Conservation (phyloP, 169 alveolate genomes). For the Fabrea salina region DNA sequence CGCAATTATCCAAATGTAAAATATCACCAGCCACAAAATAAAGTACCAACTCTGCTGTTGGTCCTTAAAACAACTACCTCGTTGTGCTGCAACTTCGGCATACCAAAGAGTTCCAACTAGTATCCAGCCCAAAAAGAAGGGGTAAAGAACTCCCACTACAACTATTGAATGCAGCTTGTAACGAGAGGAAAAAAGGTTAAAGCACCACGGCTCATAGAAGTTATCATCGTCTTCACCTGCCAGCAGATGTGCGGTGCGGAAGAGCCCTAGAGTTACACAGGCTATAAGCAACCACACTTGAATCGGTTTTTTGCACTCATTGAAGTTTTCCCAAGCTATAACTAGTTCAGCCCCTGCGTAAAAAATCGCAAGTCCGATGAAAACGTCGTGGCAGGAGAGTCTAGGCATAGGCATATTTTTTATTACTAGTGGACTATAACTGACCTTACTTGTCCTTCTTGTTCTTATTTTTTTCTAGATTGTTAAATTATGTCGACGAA, state of each 20-base stretch:
- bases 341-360: slow-evolving; percentile 5
- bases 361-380: background rate
- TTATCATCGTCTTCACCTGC: background rate
- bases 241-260: background rate
- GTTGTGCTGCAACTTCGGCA: slow-evolving; percentile 11
- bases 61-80: slow-evolving; percentile 6
- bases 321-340: background rate
- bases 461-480: too few relatives aligned
- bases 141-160: slow-evolving; percentile 15
- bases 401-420: too few relatives aligned
- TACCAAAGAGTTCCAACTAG: slow-evolving; percentile 21
- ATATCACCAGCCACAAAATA: background rate
- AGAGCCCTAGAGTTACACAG: background rate
- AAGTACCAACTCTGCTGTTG: slow-evolving; percentile 17
- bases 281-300: background rate
- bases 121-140: background rate
- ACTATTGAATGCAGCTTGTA: background rate
- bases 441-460: too few relatives aligned
- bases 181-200: background rate
- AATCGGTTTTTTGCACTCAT: background rate
- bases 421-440: too few relatives aligned
- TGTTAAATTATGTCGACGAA: too few relatives aligned
- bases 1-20: slow-evolving; percentile 22
- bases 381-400: slow-evolving; percentile 1
- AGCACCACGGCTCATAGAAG: background rate